Evolutionary conservation across 805 yeast species (phyloP).

Genomic region (Saccharomyces kudriavzevii): DNA sequence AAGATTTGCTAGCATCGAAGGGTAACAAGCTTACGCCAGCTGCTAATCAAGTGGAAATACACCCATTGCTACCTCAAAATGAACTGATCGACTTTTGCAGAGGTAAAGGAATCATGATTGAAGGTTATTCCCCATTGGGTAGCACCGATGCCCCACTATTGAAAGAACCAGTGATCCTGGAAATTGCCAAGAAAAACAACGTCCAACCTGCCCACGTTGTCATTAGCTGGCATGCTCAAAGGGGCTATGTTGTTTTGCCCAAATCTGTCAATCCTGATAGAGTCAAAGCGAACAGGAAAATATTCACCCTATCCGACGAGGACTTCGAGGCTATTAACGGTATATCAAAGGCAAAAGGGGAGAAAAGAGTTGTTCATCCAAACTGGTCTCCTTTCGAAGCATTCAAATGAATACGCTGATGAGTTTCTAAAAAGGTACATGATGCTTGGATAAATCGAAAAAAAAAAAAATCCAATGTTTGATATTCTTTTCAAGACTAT

Average conservation of each 20-base stretch:
- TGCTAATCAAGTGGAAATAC: conserved; percentile 64
- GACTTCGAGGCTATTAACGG: conserved; percentile 26
- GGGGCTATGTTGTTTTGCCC: conserved; percentile 45
- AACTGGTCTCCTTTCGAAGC: conserved; percentile 13
- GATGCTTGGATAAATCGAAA: neutral
- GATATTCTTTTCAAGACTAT: neutral
- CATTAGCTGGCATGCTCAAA: conserved; percentile 47
- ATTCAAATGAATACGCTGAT: conserved; percentile 4
- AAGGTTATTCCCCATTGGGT: conserved; percentile 73
- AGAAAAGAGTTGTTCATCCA: conserved; percentile 19
- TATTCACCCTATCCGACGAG: conserved; percentile 26
- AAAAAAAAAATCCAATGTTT: neutral
- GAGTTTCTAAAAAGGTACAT: neutral
- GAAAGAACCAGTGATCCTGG: conserved; percentile 34
- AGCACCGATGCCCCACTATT: conserved; percentile 46
- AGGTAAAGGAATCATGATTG: conserved; percentile 43
- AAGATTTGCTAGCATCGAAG: conserved; percentile 38
- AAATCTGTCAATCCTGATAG: conserved; percentile 37
- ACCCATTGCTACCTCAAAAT: conserved; percentile 57
- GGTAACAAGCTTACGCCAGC: conserved; percentile 50
- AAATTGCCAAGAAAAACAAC: conserved; percentile 34
- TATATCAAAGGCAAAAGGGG: conserved; percentile 16
- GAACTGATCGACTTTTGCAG: conserved; percentile 45
- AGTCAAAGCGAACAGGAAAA: conserved; percentile 29
- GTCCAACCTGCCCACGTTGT: conserved; percentile 40